Conservation (phyloP, 345 rosid species). For the Eucalyptus tenuipes region DNA sequence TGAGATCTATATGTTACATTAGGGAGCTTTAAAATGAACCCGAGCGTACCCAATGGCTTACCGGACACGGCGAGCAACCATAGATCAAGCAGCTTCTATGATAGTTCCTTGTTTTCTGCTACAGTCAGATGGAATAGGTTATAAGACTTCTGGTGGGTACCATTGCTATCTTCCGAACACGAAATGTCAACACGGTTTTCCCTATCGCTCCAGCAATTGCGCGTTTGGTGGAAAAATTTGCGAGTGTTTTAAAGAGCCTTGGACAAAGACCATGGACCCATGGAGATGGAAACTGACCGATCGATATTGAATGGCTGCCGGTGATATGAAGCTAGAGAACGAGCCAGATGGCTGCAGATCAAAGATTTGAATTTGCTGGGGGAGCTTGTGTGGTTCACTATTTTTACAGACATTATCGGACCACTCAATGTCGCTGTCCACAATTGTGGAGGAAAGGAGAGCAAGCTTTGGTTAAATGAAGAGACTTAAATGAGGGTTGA, state of each 20-base stretch:
- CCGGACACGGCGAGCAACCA: neutral
- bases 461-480: neutral
- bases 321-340: neutral
- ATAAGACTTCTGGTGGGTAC: neutral
- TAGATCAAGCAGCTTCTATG: neutral
- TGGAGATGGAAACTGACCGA: neutral
- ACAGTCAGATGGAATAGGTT: neutral
- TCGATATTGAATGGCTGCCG: neutral
- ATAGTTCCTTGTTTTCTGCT: neutral
- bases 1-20: neutral
- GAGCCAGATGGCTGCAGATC: neutral
- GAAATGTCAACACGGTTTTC: neutral
- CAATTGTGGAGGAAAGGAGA: neutral
- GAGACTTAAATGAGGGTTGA: neutral
- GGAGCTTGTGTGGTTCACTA: neutral
- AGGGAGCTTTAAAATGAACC: neutral
- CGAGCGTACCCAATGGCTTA: neutral
- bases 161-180: neutral
- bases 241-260: too few relatives aligned
- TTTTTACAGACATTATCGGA: neutral
- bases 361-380: neutral
- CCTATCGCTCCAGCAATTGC: neutral
- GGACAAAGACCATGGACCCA: too few relatives aligned
- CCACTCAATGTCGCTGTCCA: neutral
- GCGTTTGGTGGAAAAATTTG: neutral